Conservation (phyloP, 2,329 filamentous ascomycete species). For the Stagonosporopsis chrysanthemi region DNA sequence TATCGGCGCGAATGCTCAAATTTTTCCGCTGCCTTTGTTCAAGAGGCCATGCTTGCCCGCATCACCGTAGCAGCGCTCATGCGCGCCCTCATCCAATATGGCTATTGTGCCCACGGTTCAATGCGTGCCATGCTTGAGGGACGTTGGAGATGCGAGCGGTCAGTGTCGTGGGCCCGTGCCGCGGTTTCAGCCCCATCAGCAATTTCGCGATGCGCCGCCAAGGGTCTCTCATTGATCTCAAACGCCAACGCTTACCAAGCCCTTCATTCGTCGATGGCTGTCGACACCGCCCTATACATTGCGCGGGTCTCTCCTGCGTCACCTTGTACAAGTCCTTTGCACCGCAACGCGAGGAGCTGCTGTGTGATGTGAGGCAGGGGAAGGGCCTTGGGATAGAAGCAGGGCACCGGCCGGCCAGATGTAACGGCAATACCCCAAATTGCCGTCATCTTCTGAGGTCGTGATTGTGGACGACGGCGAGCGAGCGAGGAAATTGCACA, state of each 20-base stretch:
- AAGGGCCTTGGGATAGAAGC: constrained; percentile 34
- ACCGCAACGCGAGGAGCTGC: constrained; percentile 11
- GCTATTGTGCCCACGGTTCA: constrained; percentile 25
- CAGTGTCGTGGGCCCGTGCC: constrained; percentile 34
- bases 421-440: constrained; percentile 35
- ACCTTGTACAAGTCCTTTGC: constrained; percentile 15
- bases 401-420: constrained; percentile 27
- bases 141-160: constrained; percentile 17
- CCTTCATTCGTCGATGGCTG: background rate
- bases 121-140: constrained; percentile 7
- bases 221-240: constrained; percentile 24
- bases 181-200: constrained; percentile 40
- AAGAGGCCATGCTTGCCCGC: background rate
- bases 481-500: constrained; percentile 13
- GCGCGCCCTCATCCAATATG: background rate
- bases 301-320: background rate
- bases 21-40: background rate
- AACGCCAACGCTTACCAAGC: constrained; percentile 24
- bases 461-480: constrained; percentile 10
- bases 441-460: constrained; percentile 24
- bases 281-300: background rate
- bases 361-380: constrained; percentile 8
- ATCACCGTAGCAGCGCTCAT: background rate
- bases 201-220: constrained; percentile 44
- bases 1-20: background rate